Percentiles rank a stretch among this genome's conserved stretches.
phyloP scores from a whole-genome alignment of 495 filamentous ascomycete species.

The Margaritispora aquatica region DNA sequence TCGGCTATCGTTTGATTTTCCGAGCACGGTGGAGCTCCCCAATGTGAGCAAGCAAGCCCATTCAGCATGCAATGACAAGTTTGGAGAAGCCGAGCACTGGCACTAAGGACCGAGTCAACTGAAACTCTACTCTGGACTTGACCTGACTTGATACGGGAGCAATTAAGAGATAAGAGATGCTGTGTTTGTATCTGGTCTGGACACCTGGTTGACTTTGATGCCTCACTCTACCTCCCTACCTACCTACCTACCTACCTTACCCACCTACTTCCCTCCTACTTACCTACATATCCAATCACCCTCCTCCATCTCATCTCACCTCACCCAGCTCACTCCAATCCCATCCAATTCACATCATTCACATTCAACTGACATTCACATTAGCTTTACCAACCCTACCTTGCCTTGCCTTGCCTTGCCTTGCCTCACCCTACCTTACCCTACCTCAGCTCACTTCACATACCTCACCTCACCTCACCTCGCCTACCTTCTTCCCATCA shows the following conservation, averaged over 20 bases:
- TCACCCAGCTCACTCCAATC: not conserved
- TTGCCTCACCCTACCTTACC: not conserved
- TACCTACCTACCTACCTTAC: not conserved
- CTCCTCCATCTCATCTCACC: constrained; percentile 30
- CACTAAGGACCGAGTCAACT: too few species aligned
- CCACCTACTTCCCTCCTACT: constrained; percentile 33
- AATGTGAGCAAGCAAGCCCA: too few species aligned
- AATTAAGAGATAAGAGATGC: too few species aligned
- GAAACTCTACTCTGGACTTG: too few species aligned
- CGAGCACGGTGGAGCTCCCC: not conserved
- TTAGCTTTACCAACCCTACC: too few species aligned
- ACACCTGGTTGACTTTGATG: too few species aligned
- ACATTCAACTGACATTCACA: too few species aligned
- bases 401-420: not conserved
- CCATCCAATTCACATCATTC: not conserved
- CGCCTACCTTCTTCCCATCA: not conserved
- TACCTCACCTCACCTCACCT: not conserved
- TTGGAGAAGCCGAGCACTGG: too few species aligned
- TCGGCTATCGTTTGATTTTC: not conserved
- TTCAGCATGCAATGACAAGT: too few species aligned
- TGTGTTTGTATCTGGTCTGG: too few species aligned
- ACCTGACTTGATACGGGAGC: too few species aligned
- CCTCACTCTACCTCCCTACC: not conserved
- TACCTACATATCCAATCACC: constrained; percentile 32
- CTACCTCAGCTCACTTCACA: not conserved